A percentile compares a stretch with the other conserved stretches of the same genome.
These are phyloP conservation scores for Candida labiduridarum DNA, from an alignment of 1,139 yeast genomes.

Conservation along the genomic window DNA sequence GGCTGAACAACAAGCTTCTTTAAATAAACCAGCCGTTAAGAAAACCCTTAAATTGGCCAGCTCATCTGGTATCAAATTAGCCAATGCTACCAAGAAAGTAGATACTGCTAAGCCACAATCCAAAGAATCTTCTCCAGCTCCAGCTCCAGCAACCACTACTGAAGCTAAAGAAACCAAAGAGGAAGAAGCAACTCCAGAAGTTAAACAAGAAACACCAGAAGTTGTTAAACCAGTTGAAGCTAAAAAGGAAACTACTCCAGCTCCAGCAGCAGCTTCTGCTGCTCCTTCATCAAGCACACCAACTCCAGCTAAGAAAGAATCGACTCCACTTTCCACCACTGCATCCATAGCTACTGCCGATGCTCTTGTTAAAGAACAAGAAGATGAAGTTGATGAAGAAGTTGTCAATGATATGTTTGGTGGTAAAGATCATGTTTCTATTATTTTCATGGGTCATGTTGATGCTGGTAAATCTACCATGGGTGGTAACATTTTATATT, in stretches of 20 bases:
- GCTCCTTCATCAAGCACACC: slow-evolving; percentile 12
- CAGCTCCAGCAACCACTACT: slow-evolving; percentile 17
- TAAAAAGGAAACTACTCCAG: slow-evolving; percentile 17
- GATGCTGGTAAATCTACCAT: slow-evolving; percentile 99
- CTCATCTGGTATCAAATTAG: slow-evolving; percentile 68
- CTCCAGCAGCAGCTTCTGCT: slow-evolving; percentile 11
- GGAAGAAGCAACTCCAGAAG: slow-evolving; percentile 11
- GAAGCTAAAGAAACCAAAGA: slow-evolving; percentile 20
- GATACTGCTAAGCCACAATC: slow-evolving; percentile 24
- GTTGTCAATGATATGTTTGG: slow-evolving; percentile 92
- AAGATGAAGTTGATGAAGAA: slow-evolving; percentile 84
- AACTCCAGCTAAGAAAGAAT: slow-evolving; percentile 11
- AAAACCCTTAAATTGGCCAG: slow-evolving; percentile 66
- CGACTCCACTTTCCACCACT: slow-evolving; percentile 8
- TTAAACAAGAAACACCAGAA: slow-evolving; percentile 16
- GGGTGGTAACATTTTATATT: slow-evolving; percentile 94
- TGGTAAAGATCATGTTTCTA: slow-evolving; percentile 94
- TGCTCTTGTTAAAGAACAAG: slow-evolving; percentile 70
- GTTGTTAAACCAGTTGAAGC: slow-evolving; percentile 11
- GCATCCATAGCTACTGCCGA: slow-evolving; percentile 36
- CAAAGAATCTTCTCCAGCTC: slow-evolving; percentile 22
- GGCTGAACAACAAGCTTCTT: slow-evolving; percentile 39
- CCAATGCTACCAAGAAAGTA: slow-evolving; percentile 53
- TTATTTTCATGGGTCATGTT: slow-evolving; percentile 98
- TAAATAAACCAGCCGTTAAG: slow-evolving; percentile 52